Evolutionary conservation across 2,329 filamentous ascomycete species (phyloP), one percentile per base, ranked within the genome.

Genomic region (Lasiodiplodia hormozganensis): DNA sequence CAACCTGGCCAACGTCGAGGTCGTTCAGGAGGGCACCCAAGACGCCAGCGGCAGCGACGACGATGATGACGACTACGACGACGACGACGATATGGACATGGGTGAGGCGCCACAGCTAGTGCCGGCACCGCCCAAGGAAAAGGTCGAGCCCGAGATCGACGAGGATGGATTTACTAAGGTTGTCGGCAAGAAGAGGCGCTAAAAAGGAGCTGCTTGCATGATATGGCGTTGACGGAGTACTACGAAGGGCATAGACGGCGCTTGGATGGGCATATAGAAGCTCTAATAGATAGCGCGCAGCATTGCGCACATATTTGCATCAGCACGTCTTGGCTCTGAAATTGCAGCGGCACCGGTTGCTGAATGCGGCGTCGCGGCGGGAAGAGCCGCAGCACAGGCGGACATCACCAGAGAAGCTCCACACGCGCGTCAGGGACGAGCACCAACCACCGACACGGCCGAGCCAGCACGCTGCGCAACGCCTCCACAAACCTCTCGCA

Each of bases 1-100:
- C 73, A 85, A 78, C 83, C 88, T 67, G 81, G 75, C 74, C 57
- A 75, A 72, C 62, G 75, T 80, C 8, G 75, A 76, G 58, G 86
- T 87, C 68, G 84, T 86, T 69, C 89, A 91, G 71, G 87, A 85
- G 34, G 87, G 88, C 69, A 87, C 87, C 62, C 76, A 77, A 7
- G 75, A 65, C 1, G 76, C 78, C 16, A 76, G 74, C 76, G 76
- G 78, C 47, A 79, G 76, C 65, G 77, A 79, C 76, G 85, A 87
- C 71, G 83, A 83, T 47, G 88, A 90, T 68, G 85, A 85, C 3
- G 82, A 82, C 67, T 85, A 82, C 57, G 52, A 76, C 23, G 72
- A 71, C 40, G 70, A 70, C 56, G 70, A 71, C 21, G 76, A 79
- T 65, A 74, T 76, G 5, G 76, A 78, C 4, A 80, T 80, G 79